These are phyloP conservation scores for Fusarium sulawesiense DNA, from an alignment of 2,329 filamentous ascomycete genomes.

Conservation along the genomic window DNA sequence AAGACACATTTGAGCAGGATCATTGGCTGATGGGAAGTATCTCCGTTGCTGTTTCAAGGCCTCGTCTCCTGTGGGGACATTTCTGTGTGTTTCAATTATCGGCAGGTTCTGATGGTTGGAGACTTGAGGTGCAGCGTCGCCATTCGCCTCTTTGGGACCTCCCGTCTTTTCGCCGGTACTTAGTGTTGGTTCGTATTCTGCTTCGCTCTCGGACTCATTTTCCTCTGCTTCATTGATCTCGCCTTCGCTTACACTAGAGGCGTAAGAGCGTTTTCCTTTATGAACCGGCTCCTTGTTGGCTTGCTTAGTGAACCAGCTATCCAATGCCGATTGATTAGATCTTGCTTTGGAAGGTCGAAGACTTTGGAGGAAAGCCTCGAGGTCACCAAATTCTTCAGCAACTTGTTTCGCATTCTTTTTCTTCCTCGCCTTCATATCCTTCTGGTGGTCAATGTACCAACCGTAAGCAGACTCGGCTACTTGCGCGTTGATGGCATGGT, in stretches of 20 bases:
- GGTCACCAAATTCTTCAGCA: constrained; percentile 43
- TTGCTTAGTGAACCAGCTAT: constrained; percentile 17
- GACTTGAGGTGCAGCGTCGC: constrained; percentile 7
- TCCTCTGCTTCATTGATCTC: constrained; percentile 19
- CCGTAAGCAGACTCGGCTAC: constrained; percentile 45
- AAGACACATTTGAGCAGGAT: constrained; percentile 60
- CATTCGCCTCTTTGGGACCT: constrained; percentile 24
- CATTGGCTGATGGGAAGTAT: constrained; percentile 64
- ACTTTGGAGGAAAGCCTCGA: constrained; percentile 39
- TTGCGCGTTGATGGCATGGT: constrained; percentile 40
- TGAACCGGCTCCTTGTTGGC: constrained; percentile 5
- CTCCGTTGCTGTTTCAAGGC: constrained; percentile 55
- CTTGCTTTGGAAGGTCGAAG: constrained; percentile 19
- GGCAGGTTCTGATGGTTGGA: constrained; percentile 9
- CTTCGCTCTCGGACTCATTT: constrained; percentile 43
- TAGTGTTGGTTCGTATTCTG: constrained; percentile 43
- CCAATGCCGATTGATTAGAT: constrained; percentile 11
- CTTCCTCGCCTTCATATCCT: constrained; percentile 50
- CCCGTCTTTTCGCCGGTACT: constrained; percentile 23
- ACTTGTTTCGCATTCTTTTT: constrained; percentile 48
- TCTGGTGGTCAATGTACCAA: constrained; percentile 49
- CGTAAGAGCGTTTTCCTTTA: constrained; percentile 34
- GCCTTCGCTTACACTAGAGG: constrained; percentile 39
- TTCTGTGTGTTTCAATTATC: constrained; percentile 32
- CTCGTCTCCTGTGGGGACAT: constrained; percentile 47